Evolutionary conservation across 441 rosid genomes (phyloP), one percentile per base, ranked within the genome.

Genomic region (Erysimum cheiri): DNA sequence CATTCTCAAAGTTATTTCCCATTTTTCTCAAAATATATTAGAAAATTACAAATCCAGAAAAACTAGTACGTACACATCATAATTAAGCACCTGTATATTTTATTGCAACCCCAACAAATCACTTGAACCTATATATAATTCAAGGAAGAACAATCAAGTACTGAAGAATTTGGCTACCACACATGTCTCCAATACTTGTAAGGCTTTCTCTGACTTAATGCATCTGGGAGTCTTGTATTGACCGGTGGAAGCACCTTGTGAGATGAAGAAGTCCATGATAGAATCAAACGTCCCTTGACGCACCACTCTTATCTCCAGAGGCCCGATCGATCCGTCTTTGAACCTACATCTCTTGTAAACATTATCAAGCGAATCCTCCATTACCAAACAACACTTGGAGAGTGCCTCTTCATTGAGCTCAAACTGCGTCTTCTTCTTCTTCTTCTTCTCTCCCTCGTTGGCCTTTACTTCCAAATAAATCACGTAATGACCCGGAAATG

Each of bases 191-290:
- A 91, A 66, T 19, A 84, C 69, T 60, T 80, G 64, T 3, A 86
- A 67, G 10, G 89, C 86, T 50, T 75, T 78, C 44, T 64, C 77
- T 15, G 88, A 83, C 54, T 81, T 81, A 62, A 91, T 87, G 81
- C 97, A 88, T 63, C 92, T 86, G 2, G 96, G 88, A 24, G 90
- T 85, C 76, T 91, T 91, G 82, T 89, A 91, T 67, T 91, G 97
- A 67, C 80, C 87, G 12, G 82, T 79, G 9, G 97, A 89, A 14
- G 96, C 83, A 11, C 97, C 97, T 55, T 83, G 84, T 3, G 81
- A 78, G 24, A 86, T 78, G 17, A 80, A 82, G 14, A 78, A 81
- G 67, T 91, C 96, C 96, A 89, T 89, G 33, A 91, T 83, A 1
- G 81, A 85, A 62, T 89, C 89, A 72, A 89, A 91, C 36, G 87